phyloP scores from a whole-genome alignment of 805 yeast genomes.

The Saitoella complicata region DNA sequence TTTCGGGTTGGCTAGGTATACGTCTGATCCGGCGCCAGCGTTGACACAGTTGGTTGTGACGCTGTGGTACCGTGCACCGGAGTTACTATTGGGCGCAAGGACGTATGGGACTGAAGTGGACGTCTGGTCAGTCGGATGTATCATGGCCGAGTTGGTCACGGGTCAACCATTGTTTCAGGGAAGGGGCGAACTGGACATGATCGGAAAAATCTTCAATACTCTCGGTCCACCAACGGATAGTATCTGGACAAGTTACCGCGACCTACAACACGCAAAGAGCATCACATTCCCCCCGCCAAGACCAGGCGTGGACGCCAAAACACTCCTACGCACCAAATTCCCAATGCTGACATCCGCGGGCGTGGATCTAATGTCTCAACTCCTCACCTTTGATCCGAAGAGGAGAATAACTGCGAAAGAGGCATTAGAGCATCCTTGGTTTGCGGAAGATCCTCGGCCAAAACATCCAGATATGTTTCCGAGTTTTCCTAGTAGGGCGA shows the following conservation, averaged over 20 bases:
- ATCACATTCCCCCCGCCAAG: slow-evolving; percentile 16
- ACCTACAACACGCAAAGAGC: slow-evolving; percentile 22
- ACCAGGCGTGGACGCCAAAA: too few relatives aligned
- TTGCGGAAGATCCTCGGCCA: slow-evolving; percentile 29
- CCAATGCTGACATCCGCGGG: slow-evolving; percentile 12
- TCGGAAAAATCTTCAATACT: slow-evolving; percentile 25
- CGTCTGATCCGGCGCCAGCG: slow-evolving; percentile 12
- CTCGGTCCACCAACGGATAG: slow-evolving; percentile 28
- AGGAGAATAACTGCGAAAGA: slow-evolving; percentile 29
- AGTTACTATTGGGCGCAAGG: slow-evolving; percentile 31
- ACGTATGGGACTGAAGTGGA: slow-evolving; percentile 24
- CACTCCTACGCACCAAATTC: slow-evolving; percentile 1
- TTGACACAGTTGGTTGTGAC: slow-evolving; percentile 28
- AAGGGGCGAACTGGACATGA: slow-evolving; percentile 31
- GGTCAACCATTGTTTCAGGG: slow-evolving; percentile 32
- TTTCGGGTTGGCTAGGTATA: slow-evolving; percentile 40
- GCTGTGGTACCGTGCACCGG: slow-evolving; percentile 38
- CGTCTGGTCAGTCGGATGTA: slow-evolving; percentile 46
- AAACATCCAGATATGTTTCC: slow-evolving; percentile 16
- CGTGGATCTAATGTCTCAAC: slow-evolving; percentile 23
- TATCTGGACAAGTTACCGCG: slow-evolving; percentile 12
- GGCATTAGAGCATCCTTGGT: slow-evolving; percentile 30
- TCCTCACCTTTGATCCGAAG: slow-evolving; percentile 30
- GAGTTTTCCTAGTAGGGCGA: slow-evolving; percentile 11
- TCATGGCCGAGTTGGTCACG: slow-evolving; percentile 34